A percentile compares a stretch with the other conserved stretches of the same genome.
Conservation (phyloP, 164 flowering plant species). For the Dillenia suffruticosa region DNA sequence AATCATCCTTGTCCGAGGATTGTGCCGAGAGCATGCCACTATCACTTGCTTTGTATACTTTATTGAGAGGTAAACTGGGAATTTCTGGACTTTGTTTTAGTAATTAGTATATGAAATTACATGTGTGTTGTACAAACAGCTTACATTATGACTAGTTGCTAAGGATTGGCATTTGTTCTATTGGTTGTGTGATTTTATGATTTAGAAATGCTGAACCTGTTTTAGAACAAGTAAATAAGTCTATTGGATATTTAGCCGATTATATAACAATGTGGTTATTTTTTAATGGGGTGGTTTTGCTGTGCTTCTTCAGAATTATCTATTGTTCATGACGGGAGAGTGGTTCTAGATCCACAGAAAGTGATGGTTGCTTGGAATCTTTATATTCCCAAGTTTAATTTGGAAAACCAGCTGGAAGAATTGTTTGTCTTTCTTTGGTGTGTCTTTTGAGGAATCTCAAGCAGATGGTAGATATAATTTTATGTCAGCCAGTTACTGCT, state of each 20-base stretch:
- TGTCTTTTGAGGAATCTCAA: neutral
- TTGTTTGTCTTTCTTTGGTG: neutral
- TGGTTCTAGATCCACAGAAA: conserved; percentile 50
- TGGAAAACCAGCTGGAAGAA: conserved; percentile 78
- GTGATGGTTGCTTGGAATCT: conserved; percentile 65
- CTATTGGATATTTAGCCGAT: too few species aligned
- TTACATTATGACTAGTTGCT: too few species aligned
- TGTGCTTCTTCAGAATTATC: conserved; percentile 46
- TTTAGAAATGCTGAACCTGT: neutral
- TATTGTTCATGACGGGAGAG: conserved; percentile 24
- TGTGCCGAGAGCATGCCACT: conserved; percentile 51
- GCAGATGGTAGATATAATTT: too few species aligned
- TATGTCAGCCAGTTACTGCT: too few species aligned
- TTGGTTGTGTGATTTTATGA: too few species aligned
- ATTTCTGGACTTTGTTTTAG: too few species aligned
- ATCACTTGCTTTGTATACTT: conserved; percentile 38
- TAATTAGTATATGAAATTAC: too few species aligned
- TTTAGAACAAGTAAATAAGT: too few species aligned
- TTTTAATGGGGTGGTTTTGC: too few species aligned
- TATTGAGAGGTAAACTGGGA: conserved; percentile 54
- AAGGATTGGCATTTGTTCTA: too few species aligned
- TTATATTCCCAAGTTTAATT: conserved; percentile 62
- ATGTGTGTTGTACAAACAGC: too few species aligned
- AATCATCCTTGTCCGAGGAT: conserved; percentile 22
- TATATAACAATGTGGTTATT: too few species aligned